These are phyloP conservation scores for Hirsutella minnesotensis DNA, from an alignment of 2,329 filamentous ascomycete species.

Conservation along the genomic window DNA sequence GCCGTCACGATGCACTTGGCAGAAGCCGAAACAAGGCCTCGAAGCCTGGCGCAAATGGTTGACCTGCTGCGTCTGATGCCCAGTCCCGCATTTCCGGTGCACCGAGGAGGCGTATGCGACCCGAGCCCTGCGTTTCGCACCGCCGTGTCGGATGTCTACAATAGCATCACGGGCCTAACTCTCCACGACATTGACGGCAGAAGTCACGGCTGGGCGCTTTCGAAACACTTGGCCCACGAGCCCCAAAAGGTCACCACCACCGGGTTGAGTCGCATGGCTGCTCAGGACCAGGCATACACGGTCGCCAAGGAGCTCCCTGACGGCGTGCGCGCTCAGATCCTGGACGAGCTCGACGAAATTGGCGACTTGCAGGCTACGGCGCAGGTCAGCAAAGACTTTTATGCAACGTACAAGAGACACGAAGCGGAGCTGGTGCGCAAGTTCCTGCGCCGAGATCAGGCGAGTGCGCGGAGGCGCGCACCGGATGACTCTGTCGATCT, in stretches of 20 bases:
- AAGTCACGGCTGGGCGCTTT: slow-evolving; percentile 37
- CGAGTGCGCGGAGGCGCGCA: background rate
- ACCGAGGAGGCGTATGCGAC: slow-evolving; percentile 34
- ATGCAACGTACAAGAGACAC: slow-evolving; percentile 31
- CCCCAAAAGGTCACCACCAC: slow-evolving; percentile 21
- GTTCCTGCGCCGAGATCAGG: slow-evolving; percentile 15
- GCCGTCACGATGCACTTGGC: slow-evolving; percentile 13
- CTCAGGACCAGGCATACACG: slow-evolving; percentile 17
- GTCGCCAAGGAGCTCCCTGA: slow-evolving; percentile 23
- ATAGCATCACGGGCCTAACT: slow-evolving; percentile 36
- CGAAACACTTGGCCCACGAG: slow-evolving; percentile 22
- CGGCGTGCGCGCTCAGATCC: slow-evolving; percentile 25
- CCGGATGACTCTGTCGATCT: slow-evolving; percentile 11
- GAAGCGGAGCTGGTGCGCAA: slow-evolving; percentile 26
- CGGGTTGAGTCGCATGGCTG: slow-evolving; percentile 20
- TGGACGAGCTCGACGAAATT: slow-evolving; percentile 25
- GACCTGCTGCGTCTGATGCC: slow-evolving; percentile 30
- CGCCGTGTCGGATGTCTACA: slow-evolving; percentile 37
- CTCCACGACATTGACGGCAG: slow-evolving; percentile 35
- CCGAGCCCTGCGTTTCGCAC: slow-evolving; percentile 33
- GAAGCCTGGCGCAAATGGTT: slow-evolving; percentile 33
- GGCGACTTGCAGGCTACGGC: slow-evolving; percentile 31
- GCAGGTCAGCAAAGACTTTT: slow-evolving; percentile 29
- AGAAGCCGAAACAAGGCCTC: slow-evolving; percentile 13
- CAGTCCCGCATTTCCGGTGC: slow-evolving; percentile 28